Conservation (phyloP, 768 basidiomycete genomes). For the Candolleomyces efflorescens region DNA sequence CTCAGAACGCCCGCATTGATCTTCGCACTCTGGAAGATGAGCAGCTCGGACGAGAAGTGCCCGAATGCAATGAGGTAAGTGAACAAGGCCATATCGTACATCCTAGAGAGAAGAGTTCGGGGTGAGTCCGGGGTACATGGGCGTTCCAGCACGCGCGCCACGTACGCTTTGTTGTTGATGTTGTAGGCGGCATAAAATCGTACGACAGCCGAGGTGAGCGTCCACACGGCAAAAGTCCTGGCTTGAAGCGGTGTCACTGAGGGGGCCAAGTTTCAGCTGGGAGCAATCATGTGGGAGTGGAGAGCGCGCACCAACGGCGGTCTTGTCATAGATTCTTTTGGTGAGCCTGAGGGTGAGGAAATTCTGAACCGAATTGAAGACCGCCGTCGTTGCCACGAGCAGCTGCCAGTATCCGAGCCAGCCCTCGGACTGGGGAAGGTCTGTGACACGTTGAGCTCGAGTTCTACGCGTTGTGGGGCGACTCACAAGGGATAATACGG, state of each 20-base stretch:
- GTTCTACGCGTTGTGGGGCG: not conserved
- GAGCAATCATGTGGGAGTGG: not conserved
- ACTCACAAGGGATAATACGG: constrained; percentile 20
- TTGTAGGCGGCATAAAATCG: constrained; percentile 88
- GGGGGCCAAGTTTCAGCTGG: not conserved
- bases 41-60: constrained; percentile 83
- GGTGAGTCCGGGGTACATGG: no score
- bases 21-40: constrained; percentile 76
- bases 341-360: constrained; percentile 75
- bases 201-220: constrained; percentile 77
- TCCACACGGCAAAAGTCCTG: constrained; percentile 91
- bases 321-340: constrained; percentile 64
- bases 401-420: constrained; percentile 88
- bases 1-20: constrained; percentile 56
- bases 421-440: constrained; percentile 63
- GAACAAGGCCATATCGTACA: constrained; percentile 85
- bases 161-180: constrained; percentile 77
- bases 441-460: constrained; percentile 26
- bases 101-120: constrained; percentile 34
- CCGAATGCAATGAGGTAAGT: constrained; percentile 88
- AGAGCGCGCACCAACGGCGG: not conserved
- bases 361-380: constrained; percentile 88
- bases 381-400: constrained; percentile 66
- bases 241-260: constrained; percentile 85
- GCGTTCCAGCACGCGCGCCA: constrained; percentile 7